Conservation (phyloP, 1,139 yeast species). For the Wickerhamiella infanticola region DNA sequence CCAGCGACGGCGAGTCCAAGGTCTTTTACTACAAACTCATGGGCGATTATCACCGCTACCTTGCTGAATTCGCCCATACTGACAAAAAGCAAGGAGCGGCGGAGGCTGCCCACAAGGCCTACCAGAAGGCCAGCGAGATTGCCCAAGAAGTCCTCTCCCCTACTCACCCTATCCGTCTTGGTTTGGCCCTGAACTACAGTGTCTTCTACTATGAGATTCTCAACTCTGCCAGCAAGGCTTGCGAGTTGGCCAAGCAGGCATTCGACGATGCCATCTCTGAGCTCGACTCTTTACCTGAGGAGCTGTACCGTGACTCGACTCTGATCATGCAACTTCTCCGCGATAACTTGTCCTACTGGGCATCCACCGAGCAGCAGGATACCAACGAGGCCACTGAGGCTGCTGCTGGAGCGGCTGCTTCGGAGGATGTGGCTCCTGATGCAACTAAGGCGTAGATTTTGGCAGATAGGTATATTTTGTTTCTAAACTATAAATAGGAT, state of each 20-base stretch:
- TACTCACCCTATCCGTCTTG: conserved; percentile 96
- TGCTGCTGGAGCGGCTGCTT: background rate
- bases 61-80: conserved; percentile 88
- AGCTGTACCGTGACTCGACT: conserved; percentile 95
- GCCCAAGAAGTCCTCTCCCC: conserved; percentile 96
- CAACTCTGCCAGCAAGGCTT: conserved; percentile 96
- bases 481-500: too few species aligned
- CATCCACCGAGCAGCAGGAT: background rate
- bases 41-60: conserved; percentile 98
- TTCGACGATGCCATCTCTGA: conserved; percentile 99
- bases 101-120: conserved; percentile 82
- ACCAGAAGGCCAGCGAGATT: conserved; percentile 89
- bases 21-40: conserved; percentile 98
- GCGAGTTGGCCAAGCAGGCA: conserved; percentile 97
- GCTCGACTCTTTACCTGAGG: conserved; percentile 92
- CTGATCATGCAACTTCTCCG: conserved; percentile 96
- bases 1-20: conserved; percentile 93
- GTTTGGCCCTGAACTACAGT: conserved; percentile 93
- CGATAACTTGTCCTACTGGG: conserved; percentile 95
- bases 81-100: conserved; percentile 91
- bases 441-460: too few species aligned
- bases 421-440: background rate
- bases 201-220: conserved; percentile 97
- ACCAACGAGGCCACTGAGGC: background rate
- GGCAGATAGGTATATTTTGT: too few species aligned